phyloP scores from a whole-genome alignment of 345 rosid species.

The Populus pruinosa region DNA sequence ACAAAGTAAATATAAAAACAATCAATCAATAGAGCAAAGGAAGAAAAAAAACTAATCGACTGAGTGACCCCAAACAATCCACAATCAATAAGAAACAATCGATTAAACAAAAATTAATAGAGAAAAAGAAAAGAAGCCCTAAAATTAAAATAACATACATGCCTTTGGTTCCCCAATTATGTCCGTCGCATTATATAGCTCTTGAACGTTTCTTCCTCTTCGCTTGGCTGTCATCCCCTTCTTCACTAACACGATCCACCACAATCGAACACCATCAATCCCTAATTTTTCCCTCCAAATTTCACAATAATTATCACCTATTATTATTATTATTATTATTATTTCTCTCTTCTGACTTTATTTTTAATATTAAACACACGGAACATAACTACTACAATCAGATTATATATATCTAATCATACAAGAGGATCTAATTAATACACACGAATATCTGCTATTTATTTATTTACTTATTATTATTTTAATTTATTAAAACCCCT shows the following conservation, averaged over 20 bases:
- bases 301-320: background rate
- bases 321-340: background rate
- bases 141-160: slow-evolving; percentile 25
- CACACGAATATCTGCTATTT: slow-evolving; percentile 2
- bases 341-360: slow-evolving; percentile 2
- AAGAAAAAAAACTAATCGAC: too few relatives aligned
- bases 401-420: background rate
- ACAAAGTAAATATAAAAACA: background rate
- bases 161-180: slow-evolving; percentile 46
- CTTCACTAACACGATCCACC: slow-evolving; percentile 24
- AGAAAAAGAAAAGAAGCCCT: slow-evolving; percentile 24
- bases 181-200: slow-evolving; percentile 35
- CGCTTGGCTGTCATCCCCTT: slow-evolving; percentile 32
- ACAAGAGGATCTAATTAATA: slow-evolving; percentile 12
- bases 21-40: background rate
- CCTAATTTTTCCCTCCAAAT: slow-evolving; percentile 8
- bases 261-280: slow-evolving; percentile 28
- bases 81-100: background rate
- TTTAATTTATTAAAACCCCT: background rate
- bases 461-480: background rate
- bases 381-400: slow-evolving; percentile 20
- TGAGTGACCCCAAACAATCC: background rate
- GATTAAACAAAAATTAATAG: background rate
- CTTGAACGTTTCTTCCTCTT: slow-evolving; percentile 32
- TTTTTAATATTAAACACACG: background rate